Percentiles rank a stretch among this genome's conserved stretches.
Conservation (phyloP, 805 yeast genomes). For the Yamadazyma sp. region DNA sequence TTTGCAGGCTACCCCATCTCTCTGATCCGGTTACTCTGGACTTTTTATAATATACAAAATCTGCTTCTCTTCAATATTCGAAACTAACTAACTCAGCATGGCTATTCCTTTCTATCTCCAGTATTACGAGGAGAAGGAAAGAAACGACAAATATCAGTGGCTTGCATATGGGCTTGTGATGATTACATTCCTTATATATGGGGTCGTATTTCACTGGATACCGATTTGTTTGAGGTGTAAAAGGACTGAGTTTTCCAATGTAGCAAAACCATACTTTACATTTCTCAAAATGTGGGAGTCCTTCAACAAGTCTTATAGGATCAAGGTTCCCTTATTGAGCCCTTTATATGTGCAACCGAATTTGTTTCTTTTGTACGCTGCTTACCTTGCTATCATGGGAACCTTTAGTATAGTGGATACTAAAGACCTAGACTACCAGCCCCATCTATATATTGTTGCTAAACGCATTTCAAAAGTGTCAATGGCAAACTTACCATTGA, state of each 20-base stretch:
- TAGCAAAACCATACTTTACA: conserved; percentile 23
- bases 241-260: conserved; percentile 19
- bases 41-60: neutral
- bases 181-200: conserved; percentile 32
- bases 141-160: conserved; percentile 41
- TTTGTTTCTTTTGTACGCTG: conserved; percentile 26
- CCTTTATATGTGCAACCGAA: conserved; percentile 44
- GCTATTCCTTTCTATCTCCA: conserved; percentile 37
- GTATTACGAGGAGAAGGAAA: conserved; percentile 34
- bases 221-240: conserved; percentile 31
- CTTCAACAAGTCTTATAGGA: conserved; percentile 24
- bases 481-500: conserved; percentile 38
- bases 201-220: conserved; percentile 43
- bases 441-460: conserved; percentile 38
- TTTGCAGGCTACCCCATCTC: no score
- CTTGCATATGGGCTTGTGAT: conserved; percentile 28
- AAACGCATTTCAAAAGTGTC: conserved; percentile 44
- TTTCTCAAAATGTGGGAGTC: conserved; percentile 28
- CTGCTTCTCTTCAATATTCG: neutral
- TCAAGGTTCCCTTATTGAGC: conserved; percentile 20
- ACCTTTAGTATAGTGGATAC: conserved; percentile 32
- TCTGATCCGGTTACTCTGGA: neutral
- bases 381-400: conserved; percentile 29
- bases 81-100: conserved; percentile 1
- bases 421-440: conserved; percentile 39